Evolutionary conservation across 2,329 filamentous ascomycete species (phyloP).

Genomic region (Shiraia bambusicola): DNA sequence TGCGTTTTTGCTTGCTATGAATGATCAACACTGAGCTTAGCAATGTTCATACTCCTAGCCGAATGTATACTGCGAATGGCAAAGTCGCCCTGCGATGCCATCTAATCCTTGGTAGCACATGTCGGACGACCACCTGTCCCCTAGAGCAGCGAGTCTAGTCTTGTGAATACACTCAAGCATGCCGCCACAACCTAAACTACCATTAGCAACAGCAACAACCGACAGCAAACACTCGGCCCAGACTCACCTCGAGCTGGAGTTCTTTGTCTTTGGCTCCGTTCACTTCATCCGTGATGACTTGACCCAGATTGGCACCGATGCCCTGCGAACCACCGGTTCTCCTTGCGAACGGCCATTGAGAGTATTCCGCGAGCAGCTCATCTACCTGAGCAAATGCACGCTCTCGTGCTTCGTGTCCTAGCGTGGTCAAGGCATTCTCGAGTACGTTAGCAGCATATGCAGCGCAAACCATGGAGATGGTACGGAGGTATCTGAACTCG

Average conservation of each 20-base stretch:
- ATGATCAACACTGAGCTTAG: constrained; percentile 18
- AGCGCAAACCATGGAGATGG: constrained; percentile 94
- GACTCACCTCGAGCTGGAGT: constrained; percentile 84
- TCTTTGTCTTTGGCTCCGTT: constrained; percentile 88
- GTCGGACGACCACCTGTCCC: background rate
- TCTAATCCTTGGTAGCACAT: constrained; percentile 9
- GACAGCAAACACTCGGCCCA: too few relatives aligned
- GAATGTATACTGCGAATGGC: constrained; percentile 7
- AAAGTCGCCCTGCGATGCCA: constrained; percentile 10
- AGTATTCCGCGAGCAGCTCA: constrained; percentile 92
- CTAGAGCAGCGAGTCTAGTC: constrained; percentile 90
- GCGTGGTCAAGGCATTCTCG: constrained; percentile 91
- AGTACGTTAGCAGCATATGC: constrained; percentile 97
- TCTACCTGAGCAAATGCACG: constrained; percentile 96
- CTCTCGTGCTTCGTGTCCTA: constrained; percentile 92
- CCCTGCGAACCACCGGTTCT: constrained; percentile 74
- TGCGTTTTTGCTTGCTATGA: constrained; percentile 27
- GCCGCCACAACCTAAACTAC: constrained; percentile 73
- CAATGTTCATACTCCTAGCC: constrained; percentile 1
- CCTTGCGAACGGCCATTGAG: constrained; percentile 93
- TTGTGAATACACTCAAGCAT: constrained; percentile 94
- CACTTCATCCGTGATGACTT: constrained; percentile 84
- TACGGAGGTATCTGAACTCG: constrained; percentile 90
- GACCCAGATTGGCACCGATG: constrained; percentile 88
- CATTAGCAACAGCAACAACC: constrained; percentile 24